A percentile compares a stretch with the other conserved stretches of the same genome.
These are phyloP conservation scores for Magnusiomyces clavatus DNA, from an alignment of 1,139 yeast species.

Conservation along the genomic window DNA sequence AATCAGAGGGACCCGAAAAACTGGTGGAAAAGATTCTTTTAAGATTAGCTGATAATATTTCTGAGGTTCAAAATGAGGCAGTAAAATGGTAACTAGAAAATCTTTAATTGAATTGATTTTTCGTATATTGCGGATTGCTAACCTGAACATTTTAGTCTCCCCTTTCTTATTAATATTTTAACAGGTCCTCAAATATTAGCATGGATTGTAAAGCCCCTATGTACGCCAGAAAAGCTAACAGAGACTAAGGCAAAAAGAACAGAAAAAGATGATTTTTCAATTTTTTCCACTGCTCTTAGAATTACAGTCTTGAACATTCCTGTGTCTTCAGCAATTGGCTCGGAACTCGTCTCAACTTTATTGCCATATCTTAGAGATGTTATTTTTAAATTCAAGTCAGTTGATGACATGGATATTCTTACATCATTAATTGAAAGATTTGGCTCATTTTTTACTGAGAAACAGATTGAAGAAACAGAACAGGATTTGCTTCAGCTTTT, in stretches of 20 bases:
- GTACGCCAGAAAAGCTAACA: conserved; percentile 5
- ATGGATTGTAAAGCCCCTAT: conserved; percentile 1
- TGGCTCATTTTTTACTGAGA: conserved; percentile 41
- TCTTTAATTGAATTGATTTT: too few species aligned
- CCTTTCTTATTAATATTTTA: conserved; percentile 10
- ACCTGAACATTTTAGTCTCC: conserved; percentile 6
- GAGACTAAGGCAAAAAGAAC: conserved; percentile 14
- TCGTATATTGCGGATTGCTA: too few species aligned
- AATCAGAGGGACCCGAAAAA: conserved; percentile 25
- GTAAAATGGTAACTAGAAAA: conserved; percentile 42
- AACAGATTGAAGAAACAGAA: conserved; percentile 38
- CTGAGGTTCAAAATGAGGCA: conserved; percentile 77
- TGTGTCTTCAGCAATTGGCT: conserved; percentile 28
- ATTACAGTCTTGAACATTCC: conserved; percentile 43
- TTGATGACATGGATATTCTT: conserved; percentile 59
- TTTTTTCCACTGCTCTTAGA: conserved; percentile 64
- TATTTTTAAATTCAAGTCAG: conserved; percentile 30
- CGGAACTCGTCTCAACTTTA: conserved; percentile 30
- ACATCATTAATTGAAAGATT: conserved; percentile 50
- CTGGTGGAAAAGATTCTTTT: conserved; percentile 46
- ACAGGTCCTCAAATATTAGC: conserved; percentile 3
- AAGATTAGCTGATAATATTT: conserved; percentile 53
- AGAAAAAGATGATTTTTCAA: conserved; percentile 45
- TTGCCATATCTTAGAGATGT: conserved; percentile 30
- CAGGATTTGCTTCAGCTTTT: conserved; percentile 22